Evolutionary conservation across 345 rosid genomes (phyloP), one percentile per base, ranked within the genome.

Genomic region (Gossypium thurberi): DNA sequence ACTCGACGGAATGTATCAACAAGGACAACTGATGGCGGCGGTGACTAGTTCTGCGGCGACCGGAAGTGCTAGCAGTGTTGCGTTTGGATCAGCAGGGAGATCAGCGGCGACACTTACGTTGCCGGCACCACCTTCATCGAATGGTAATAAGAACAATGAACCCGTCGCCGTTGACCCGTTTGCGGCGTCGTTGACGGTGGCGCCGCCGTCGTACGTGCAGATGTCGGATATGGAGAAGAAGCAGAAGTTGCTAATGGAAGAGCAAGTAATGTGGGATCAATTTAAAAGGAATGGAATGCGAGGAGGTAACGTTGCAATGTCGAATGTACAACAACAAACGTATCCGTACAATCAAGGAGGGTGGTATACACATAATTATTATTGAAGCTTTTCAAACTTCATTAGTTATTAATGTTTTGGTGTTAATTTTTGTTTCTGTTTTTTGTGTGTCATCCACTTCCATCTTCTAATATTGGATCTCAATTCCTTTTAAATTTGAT

Each of bases 141-240:
- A 72, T 1, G 58, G 64, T 0, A 68, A 18, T n/a, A 57, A 56
- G 10, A 47, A 58, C 9, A 63, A 37, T 0, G 44, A 21, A 23
- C 13, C 44, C 0, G 23, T 21, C 6, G 6, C 11, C 14, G 47
- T n/a, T 14, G 94, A 89, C 70, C 94, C 91, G 10, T 89, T 89
- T 52, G 85, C 87, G 9, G 85, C 86, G 3, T 87, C 94, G 0
- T 63, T 81, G 0, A 68, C 70, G 7, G 73, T 89, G 11, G 80
- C 86, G 0, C 89, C 91, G 0, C 91, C 91, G 0, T 25, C 90
- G 2, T 87, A 78, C 65, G 87, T 89, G 61, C 91, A 89, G 48
- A 84, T 89, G 86, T 82, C 89, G 6, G 91, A 87, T 52, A 50
- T 89, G 74, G 94, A 86, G 78, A 86, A 82, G 83, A 89, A 87